phyloP scores from a whole-genome alignment of 805 yeast species.

The Teunomyces lycoperdinae region DNA sequence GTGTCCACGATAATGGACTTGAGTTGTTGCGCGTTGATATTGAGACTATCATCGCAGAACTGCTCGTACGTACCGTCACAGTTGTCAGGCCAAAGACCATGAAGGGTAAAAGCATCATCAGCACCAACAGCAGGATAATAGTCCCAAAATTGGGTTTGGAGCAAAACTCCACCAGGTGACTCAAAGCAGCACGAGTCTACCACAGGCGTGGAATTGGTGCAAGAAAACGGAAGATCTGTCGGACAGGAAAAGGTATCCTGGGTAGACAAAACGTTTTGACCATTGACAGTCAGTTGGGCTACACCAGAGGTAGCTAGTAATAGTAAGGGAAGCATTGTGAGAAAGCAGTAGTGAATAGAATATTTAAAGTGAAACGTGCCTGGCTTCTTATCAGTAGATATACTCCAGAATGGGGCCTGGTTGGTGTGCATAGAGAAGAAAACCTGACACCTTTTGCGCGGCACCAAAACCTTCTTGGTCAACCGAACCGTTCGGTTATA shows the following conservation, averaged over 20 bases:
- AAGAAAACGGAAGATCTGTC: slow-evolving; percentile 54
- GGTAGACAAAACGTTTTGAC: not conserved
- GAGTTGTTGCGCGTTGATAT: slow-evolving; percentile 39
- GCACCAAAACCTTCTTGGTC: too few species aligned
- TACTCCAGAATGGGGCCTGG: too few species aligned
- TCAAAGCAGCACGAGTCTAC: slow-evolving; percentile 72
- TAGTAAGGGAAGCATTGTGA: not conserved
- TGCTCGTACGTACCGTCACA: slow-evolving; percentile 82
- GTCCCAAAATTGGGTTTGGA: slow-evolving; percentile 94
- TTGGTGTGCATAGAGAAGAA: too few species aligned
- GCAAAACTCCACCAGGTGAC: slow-evolving; percentile 76
- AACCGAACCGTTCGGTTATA: too few species aligned
- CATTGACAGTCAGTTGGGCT: not conserved
- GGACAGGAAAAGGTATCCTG: slow-evolving; percentile 44
- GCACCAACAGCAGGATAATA: slow-evolving; percentile 72
- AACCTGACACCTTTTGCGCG: too few species aligned
- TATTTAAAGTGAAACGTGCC: not conserved
- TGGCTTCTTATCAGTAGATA: not conserved
- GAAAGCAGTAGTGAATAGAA: not conserved
- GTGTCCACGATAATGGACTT: slow-evolving; percentile 28
- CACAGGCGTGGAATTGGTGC: slow-evolving; percentile 46
- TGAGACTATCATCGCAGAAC: slow-evolving; percentile 59
- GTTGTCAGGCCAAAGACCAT: slow-evolving; percentile 87
- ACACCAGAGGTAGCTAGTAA: not conserved
- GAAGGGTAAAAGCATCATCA: slow-evolving; percentile 68